These are phyloP conservation scores for Hirschfeldia incana DNA, from an alignment of 345 rosid species.

Conservation along the genomic window DNA sequence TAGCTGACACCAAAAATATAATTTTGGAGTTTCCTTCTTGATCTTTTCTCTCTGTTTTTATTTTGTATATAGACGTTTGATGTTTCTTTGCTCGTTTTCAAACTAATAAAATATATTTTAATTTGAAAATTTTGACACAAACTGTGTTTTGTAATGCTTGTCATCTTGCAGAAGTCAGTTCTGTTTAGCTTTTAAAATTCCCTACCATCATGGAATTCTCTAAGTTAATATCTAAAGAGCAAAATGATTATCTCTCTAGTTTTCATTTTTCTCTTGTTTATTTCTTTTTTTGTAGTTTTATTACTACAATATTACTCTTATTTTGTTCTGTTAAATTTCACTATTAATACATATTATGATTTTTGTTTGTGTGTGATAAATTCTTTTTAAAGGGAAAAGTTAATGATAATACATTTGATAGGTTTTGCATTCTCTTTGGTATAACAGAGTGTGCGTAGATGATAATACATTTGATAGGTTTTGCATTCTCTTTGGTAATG, in stretches of 20 bases:
- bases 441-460: slow-evolving; percentile 47
- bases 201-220: not conserved
- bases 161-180: slow-evolving; percentile 27
- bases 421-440: slow-evolving; percentile 93
- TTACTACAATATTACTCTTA: not conserved
- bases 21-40: slow-evolving; percentile 36
- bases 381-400: not conserved
- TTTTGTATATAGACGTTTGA: not conserved
- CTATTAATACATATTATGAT: not conserved
- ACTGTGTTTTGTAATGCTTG: slow-evolving; percentile 15
- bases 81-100: not conserved
- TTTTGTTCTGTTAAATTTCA: not conserved
- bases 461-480: slow-evolving; percentile 44
- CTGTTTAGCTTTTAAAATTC: slow-evolving; percentile 8
- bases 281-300: not conserved
- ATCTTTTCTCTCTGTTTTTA: slow-evolving; percentile 32
- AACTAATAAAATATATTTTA: not conserved
- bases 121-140: slow-evolving; percentile 14
- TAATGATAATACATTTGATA: slow-evolving; percentile 10
- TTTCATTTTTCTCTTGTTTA: not conserved
- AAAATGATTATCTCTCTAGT: not conserved
- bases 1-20: slow-evolving; percentile 36
- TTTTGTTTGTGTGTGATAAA: not conserved
- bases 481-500: slow-evolving; percentile 56
- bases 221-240: not conserved